These are phyloP conservation scores for Leccinum colubrinum DNA, from an alignment of 1,284 basidiomycete species.

Conservation along the genomic window DNA sequence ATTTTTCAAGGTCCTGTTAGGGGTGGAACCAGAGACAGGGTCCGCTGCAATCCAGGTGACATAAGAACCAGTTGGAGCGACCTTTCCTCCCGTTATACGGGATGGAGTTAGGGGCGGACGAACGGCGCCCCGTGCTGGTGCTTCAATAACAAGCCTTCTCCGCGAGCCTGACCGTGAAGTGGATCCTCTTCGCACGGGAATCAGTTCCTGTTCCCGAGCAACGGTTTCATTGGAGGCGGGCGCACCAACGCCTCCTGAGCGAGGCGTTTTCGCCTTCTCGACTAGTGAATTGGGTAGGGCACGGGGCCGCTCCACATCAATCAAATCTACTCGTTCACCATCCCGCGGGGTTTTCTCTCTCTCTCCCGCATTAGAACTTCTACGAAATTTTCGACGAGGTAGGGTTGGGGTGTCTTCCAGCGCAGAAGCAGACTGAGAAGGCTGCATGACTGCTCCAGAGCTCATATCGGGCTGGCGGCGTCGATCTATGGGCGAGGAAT, in stretches of 20 bases:
- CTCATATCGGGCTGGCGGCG: conserved; percentile 27
- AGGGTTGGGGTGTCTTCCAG: conserved; percentile 26
- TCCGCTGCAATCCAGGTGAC: conserved; percentile 29
- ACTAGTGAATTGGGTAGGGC: conserved; percentile 10
- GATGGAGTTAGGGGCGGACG: conserved; percentile 15
- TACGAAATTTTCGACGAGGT: conserved; percentile 27
- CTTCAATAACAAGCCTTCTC: conserved; percentile 16
- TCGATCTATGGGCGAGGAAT: conserved; percentile 28
- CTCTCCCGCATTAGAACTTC: conserved; percentile 30
- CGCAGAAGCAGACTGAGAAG: conserved; percentile 28
- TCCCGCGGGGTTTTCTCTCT: conserved; percentile 28
- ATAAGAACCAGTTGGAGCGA: conserved; percentile 22
- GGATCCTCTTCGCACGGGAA: conserved; percentile 14
- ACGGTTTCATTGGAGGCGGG: conserved; percentile 24
- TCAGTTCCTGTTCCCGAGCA: conserved; percentile 20
- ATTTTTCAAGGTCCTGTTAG: conserved; percentile 22
- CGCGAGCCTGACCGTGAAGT: conserved; percentile 19
- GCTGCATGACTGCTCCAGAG: conserved; percentile 21
- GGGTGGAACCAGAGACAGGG: conserved; percentile 12
- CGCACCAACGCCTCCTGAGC: conserved; percentile 14
- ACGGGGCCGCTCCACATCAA: conserved; percentile 23
- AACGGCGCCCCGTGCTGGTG: not conserved
- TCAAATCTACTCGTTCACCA: conserved; percentile 23
- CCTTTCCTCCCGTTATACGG: conserved; percentile 25
- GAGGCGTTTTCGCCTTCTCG: conserved; percentile 20